Conservation (phyloP, 176 grass and related monocot species). For the Oryza officinalis region DNA sequence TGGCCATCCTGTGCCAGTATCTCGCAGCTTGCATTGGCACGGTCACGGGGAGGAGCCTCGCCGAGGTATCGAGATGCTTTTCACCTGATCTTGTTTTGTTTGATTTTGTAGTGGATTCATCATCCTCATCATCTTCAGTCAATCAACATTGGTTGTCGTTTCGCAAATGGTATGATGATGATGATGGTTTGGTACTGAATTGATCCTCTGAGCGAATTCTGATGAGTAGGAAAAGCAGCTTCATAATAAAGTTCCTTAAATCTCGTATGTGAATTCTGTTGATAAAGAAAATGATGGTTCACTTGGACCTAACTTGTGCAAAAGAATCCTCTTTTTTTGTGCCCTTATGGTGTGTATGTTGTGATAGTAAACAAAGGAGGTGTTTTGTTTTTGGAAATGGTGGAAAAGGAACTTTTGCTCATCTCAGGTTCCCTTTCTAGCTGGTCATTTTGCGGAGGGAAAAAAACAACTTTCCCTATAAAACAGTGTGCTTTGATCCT, state of each 20-base stretch:
- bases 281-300: conserved; percentile 21
- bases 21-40: conserved; percentile 78
- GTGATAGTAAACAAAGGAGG: neutral
- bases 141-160: conserved; percentile 15
- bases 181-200: conserved; percentile 27
- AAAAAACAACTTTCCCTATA: neutral
- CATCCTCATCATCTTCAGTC: conserved; percentile 21
- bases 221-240: conserved; percentile 18
- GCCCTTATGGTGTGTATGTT: neutral
- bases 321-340: conserved; percentile 3
- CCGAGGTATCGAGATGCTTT: conserved; percentile 61
- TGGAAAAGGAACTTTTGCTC: conserved; percentile 9
- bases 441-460: neutral
- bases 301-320: conserved; percentile 1
- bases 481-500: neutral
- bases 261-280: neutral
- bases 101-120: conserved; percentile 25
- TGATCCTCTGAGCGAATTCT: conserved; percentile 10
- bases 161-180: neutral
- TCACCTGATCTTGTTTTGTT: conserved; percentile 32
- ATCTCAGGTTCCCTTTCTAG: conserved; percentile 14
- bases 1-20: conserved; percentile 86
- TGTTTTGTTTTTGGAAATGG: neutral
- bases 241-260: neutral
- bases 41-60: conserved; percentile 77